Conservation (phyloP, 176 grass and related monocot genomes). For the Avena sativa region DNA sequence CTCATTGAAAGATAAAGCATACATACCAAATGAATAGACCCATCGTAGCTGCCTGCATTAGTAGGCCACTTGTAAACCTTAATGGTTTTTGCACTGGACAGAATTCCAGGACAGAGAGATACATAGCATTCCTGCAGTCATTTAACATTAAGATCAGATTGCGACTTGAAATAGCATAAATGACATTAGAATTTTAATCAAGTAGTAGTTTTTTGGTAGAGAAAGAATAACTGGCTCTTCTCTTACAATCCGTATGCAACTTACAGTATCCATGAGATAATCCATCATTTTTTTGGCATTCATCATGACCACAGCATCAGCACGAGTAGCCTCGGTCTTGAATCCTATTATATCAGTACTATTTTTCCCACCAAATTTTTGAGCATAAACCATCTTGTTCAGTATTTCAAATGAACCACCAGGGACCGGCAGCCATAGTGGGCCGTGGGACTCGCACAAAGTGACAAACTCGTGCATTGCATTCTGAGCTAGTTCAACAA, state of each 20-base stretch:
- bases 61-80: slow-evolving; percentile 38
- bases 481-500: slow-evolving; percentile 37
- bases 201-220: background rate
- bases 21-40: slow-evolving; percentile 61
- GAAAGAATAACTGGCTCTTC: background rate
- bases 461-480: slow-evolving; percentile 48
- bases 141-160: slow-evolving; percentile 35
- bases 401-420: slow-evolving; percentile 42
- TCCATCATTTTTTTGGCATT: slow-evolving; percentile 36
- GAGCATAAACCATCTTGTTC: slow-evolving; percentile 46
- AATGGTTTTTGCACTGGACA: slow-evolving; percentile 34
- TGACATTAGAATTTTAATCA: background rate
- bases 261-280: slow-evolving; percentile 60
- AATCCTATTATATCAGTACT: background rate
- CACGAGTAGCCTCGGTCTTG: slow-evolving; percentile 61
- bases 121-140: slow-evolving; percentile 54
- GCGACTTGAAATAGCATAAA: background rate
- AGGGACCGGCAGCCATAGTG: slow-evolving; percentile 51
- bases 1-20: background rate
- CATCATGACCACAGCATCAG: slow-evolving; percentile 42
- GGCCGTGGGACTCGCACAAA: slow-evolving; percentile 29
- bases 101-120: slow-evolving; percentile 52
- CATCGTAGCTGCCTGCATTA: slow-evolving; percentile 40
- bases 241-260: slow-evolving; percentile 5
- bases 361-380: slow-evolving; percentile 27